These are phyloP conservation scores for Fusarium multiceps DNA, from an alignment of 2,329 filamentous ascomycete species.

Conservation along the genomic window DNA sequence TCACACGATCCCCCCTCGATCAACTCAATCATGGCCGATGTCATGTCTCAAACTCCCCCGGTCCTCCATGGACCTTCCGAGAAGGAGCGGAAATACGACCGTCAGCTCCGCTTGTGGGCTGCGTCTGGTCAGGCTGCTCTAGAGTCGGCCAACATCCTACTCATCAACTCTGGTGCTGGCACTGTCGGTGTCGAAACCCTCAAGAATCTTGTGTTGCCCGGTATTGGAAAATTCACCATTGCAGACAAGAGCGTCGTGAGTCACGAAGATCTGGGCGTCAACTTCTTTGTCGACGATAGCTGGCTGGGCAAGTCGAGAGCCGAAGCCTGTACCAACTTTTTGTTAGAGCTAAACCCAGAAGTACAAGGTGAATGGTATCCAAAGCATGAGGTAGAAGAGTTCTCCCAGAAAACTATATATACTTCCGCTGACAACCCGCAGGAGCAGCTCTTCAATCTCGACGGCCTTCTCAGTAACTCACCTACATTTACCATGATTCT, in stretches of 20 bases:
- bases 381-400: slow-evolving; percentile 51
- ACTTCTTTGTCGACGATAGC: slow-evolving; percentile 91
- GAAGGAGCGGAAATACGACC: slow-evolving; percentile 86
- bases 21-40: slow-evolving; percentile 45
- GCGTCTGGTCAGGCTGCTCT: slow-evolving; percentile 90
- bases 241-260: slow-evolving; percentile 82
- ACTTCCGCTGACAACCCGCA: slow-evolving; percentile 16
- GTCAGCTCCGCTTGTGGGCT: slow-evolving; percentile 95
- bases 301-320: slow-evolving; percentile 82
- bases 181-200: slow-evolving; percentile 90
- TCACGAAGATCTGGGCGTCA: slow-evolving; percentile 88
- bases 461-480: slow-evolving; percentile 55
- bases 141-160: slow-evolving; percentile 89
- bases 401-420: neutral
- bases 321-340: slow-evolving; percentile 77
- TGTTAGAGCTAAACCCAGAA: slow-evolving; percentile 92
- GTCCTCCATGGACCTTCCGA: slow-evolving; percentile 65
- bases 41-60: slow-evolving; percentile 48
- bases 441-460: slow-evolving; percentile 52
- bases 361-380: slow-evolving; percentile 80
- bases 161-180: slow-evolving; percentile 88
- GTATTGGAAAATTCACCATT: slow-evolving; percentile 92
- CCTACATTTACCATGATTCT: slow-evolving; percentile 64
- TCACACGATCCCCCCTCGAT: neutral
- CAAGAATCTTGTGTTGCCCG: slow-evolving; percentile 96